A percentile compares a stretch with the other conserved stretches of the same genome.
Conservation (phyloP, 1,284 basidiomycete species). For the Wolfiporia cocos region DNA sequence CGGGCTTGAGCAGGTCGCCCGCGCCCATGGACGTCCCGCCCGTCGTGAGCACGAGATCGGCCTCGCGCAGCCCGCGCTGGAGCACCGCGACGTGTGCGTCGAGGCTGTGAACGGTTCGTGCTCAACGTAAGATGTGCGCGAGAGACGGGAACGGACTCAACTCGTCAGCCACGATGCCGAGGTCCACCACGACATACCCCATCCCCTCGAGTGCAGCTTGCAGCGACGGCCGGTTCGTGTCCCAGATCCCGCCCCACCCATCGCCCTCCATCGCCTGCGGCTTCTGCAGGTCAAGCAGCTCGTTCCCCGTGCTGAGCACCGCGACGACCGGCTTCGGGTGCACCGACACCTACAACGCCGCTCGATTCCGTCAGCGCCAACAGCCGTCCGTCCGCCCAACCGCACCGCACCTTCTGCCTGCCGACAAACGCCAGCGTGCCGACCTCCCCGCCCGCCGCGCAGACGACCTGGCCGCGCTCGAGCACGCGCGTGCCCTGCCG, state of each 20-base stretch:
- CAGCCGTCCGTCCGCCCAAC: background rate
- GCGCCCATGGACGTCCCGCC: constrained; percentile 92
- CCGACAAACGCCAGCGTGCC: constrained; percentile 82
- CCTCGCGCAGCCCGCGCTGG: constrained; percentile 45
- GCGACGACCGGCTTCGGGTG: constrained; percentile 71
- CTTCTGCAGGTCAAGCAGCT: constrained; percentile 62
- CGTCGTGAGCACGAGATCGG: constrained; percentile 79
- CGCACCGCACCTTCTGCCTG: constrained; percentile 46
- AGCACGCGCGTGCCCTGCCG: constrained; percentile 62
- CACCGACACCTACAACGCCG: constrained; percentile 49
- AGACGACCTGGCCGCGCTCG: constrained; percentile 54
- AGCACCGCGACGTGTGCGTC: constrained; percentile 57
- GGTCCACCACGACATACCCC: constrained; percentile 75
- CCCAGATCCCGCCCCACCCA: constrained; percentile 69
- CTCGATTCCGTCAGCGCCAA: background rate
- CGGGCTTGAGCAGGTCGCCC: constrained; percentile 80
- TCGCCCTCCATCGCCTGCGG: constrained; percentile 30
- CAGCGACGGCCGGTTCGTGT: constrained; percentile 82
- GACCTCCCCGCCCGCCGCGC: constrained; percentile 75
- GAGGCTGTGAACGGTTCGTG: constrained; percentile 35
- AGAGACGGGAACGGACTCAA: constrained; percentile 16
- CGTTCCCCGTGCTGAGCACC: constrained; percentile 82
- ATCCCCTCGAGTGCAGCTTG: constrained; percentile 62
- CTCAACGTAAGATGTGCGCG: background rate
- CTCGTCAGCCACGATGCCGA: constrained; percentile 78